A percentile compares a stretch with the other conserved stretches of the same genome.
Conservation (phyloP, 352 stramenopile species). For the Pythium dissimile region DNA sequence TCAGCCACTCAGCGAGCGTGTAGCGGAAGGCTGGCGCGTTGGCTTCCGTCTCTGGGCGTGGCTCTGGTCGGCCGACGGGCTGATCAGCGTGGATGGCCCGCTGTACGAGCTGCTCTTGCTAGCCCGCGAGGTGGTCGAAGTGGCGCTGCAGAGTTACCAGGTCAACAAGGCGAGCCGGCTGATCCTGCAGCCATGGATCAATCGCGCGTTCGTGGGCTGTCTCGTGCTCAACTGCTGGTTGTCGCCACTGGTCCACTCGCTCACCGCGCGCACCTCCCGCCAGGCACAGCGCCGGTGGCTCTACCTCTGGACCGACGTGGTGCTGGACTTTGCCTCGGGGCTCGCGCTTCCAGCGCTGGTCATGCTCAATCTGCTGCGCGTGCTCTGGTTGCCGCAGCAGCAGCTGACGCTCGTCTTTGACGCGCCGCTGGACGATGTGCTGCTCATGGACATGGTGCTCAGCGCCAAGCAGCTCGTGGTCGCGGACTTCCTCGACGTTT, state of each 20-base stretch:
- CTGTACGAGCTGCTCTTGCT: constrained; percentile 7
- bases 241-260: not conserved
- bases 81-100: not conserved
- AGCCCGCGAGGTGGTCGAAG: constrained; percentile 2
- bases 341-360: constrained; percentile 7
- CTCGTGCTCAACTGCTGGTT: constrained; percentile 17
- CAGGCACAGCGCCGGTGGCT: not conserved
- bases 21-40: not conserved
- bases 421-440: constrained; percentile 6
- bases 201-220: constrained; percentile 3
- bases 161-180: constrained; percentile 10
- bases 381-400: not conserved
- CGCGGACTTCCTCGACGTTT: constrained; percentile 5
- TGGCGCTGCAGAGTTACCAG: constrained; percentile 16
- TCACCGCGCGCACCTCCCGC: not conserved
- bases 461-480: constrained; percentile 13
- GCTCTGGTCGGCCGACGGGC: not conserved
- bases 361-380: not conserved
- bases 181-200: constrained; percentile 10
- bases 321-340: not conserved
- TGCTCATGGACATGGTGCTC: constrained; percentile 11
- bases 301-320: constrained; percentile 6
- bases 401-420: constrained; percentile 1
- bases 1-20: no score
- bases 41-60: not conserved